Evolutionary conservation across 2,329 filamentous ascomycete genomes (phyloP).

Genomic region (Verticillium isaacii): DNA sequence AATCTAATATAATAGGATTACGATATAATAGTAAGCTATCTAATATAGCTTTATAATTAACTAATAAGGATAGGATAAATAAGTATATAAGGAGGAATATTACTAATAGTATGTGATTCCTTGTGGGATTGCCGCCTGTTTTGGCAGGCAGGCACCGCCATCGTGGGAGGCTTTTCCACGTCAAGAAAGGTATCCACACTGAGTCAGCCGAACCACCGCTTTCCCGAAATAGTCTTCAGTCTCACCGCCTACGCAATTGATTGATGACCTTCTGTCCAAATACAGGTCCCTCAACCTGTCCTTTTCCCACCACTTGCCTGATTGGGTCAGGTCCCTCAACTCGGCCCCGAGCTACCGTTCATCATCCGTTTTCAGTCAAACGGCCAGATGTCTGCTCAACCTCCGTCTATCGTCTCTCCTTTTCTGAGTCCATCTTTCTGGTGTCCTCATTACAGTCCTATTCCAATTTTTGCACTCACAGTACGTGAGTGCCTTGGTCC

Average conservation of each 20-base stretch:
- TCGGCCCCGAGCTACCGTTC: slow-evolving; percentile 2
- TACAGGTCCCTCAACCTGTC: background rate
- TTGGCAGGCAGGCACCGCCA: background rate
- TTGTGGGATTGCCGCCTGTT: slow-evolving; percentile 1
- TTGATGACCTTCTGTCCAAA: background rate
- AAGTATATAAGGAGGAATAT: no score
- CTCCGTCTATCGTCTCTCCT: background rate
- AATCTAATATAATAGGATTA: no score
- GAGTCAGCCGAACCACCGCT: background rate
- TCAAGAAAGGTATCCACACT: slow-evolving; percentile 1
- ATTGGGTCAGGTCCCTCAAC: slow-evolving; percentile 1
- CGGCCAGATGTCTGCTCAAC: background rate
- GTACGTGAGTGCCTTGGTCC: background rate
- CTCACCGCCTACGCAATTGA: slow-evolving; percentile 1
- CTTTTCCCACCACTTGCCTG: background rate
- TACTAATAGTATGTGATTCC: slow-evolving; percentile 1
- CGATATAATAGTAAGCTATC: no score
- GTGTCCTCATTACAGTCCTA: background rate
- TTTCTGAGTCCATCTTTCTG: background rate
- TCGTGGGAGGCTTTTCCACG: background rate
- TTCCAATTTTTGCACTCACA: background rate
- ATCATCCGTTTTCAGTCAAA: background rate
- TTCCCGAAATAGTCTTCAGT: background rate
- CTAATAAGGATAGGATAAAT: no score
- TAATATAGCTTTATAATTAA: no score